Evolutionary conservation across 257 asterid species (phyloP), one percentile per base, ranked within the genome.

Genomic region (Nicotiana attenuata): DNA sequence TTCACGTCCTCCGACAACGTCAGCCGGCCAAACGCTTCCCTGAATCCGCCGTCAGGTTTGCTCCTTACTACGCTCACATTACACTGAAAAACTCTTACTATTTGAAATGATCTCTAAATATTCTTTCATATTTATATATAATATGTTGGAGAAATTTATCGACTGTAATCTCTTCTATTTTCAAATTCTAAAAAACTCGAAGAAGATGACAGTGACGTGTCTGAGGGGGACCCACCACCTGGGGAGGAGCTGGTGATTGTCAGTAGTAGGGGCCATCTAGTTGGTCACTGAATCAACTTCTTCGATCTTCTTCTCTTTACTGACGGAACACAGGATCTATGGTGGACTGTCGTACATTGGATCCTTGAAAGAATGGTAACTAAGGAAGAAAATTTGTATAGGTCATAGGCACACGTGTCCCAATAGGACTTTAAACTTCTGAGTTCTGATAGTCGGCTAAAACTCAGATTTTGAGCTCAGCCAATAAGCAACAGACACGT

Each of bases 1-100:
- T 96, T 24, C 99, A 96, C 81, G 94, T 94, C 73, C 97, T 96
- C 91, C 97, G 99, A 56, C 99, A 94, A 87, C 96, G 97, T 4
- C 99, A 96, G 86, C 97, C 98, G 5, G 82, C 89, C 31, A 94
- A 93, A 86, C 97, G 97, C 68, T 96, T 93, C 91, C 91, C 96
- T 14, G 95, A 92, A 41, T 91, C 97, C 84, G 93, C 97, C 60
- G 97, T 93, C 87, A 92, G 99, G 99, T 96, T 45, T 86, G 85
- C 55, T n/a, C 19, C 2, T 66, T 6, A 31, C 28, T 59, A 8
- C 65, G 9, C 15, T 59, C 28, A n/a, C 10, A 15, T 15, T 53
- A 14, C n/a, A 11, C 17, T 13, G 5, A 67, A 77, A 68, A 33
- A n/a, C 16, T 73, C 45, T 77, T 20, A 63, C 13, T 75, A 20